Evolutionary conservation across 202 grass and related monocot species (phyloP), one percentile per base, ranked within the genome.

Genomic region (Carex sylvatica): DNA sequence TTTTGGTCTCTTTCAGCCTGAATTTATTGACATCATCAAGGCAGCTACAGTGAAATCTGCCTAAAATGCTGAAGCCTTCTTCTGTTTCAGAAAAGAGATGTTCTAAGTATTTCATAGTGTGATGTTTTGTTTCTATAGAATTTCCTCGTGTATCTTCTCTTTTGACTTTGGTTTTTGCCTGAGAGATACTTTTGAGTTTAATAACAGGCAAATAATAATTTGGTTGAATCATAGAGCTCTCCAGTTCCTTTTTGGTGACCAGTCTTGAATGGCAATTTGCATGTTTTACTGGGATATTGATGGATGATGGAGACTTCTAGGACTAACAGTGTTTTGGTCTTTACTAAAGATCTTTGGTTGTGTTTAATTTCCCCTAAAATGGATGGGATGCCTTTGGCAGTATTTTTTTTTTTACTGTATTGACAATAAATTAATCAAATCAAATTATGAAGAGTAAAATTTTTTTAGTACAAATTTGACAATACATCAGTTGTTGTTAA

Each of bases 11-110:
- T 73, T 86, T 66, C 52, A 98, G 95, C 88, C 92, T 5, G 95
- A 98, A 80, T 98, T 98, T 90, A 90, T 95, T 0, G 95, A 98
- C 84, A 98, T 98, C 89, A 98, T 98, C 90, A 98, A 95, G 61
- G 28, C 92, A 0, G 89, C 87, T 80, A 86, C 80, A 0, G 84
- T 88, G 82, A 93, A 95, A 83, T 94, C 94, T 2, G 84, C 89
- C n/a, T 97, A 85, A 86, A 56, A 40, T 51, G 67, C 65, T 40
- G 52, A 23, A 33, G 10, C 15, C 0, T 47, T 31, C 0, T 59
- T 73, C 15, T 53, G 63, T 58, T 2, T 59, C 15, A 53, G 38
- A 22, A 18, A 53, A 63, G 47, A 80, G 46, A 7, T 1, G 42
- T 31, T 36, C 46, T 24, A 59, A 73, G 83, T 74, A 24, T 64